phyloP scores from a whole-genome alignment of 805 yeast species.

The Metschnikowia orientalis region DNA sequence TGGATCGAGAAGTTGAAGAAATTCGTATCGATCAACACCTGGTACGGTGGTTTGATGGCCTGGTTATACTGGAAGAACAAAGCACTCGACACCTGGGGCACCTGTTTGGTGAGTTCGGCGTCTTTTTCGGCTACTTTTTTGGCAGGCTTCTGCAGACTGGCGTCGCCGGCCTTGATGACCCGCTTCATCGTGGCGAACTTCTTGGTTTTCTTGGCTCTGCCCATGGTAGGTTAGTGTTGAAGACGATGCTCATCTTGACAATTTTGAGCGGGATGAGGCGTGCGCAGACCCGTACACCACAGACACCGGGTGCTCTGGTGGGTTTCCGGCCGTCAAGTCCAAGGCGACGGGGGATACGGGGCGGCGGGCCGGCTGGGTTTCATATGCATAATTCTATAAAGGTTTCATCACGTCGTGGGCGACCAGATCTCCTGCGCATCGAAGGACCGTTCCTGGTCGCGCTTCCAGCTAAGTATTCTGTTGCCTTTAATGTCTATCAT shows the following conservation, averaged over 20 bases:
- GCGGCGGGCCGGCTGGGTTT: too few relatives aligned
- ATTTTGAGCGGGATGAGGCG: slow-evolving; percentile 1
- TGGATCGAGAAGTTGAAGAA: slow-evolving; percentile 95
- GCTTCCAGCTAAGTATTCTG: slow-evolving; percentile 36
- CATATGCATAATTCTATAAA: too few relatives aligned
- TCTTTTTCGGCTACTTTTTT: slow-evolving; percentile 44
- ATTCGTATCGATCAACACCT: slow-evolving; percentile 92
- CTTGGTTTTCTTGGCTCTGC: slow-evolving; percentile 94
- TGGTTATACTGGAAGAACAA: slow-evolving; percentile 90
- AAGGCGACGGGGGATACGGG: too few relatives aligned
- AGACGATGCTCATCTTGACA: too few relatives aligned
- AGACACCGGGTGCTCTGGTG: too few relatives aligned
- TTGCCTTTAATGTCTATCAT: slow-evolving; percentile 27
- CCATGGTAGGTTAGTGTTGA: slow-evolving; percentile 52
- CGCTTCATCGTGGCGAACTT: slow-evolving; percentile 93
- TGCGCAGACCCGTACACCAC: slow-evolving; percentile 16
- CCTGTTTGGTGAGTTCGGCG: slow-evolving; percentile 52
- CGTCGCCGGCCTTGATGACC: slow-evolving; percentile 68
- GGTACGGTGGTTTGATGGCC: slow-evolving; percentile 97
- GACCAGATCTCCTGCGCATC: slow-evolving; percentile 19
- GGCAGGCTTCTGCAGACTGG: slow-evolving; percentile 32
- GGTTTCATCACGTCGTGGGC: background rate
- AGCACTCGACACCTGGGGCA: slow-evolving; percentile 94
- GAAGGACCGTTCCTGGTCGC: slow-evolving; percentile 17
- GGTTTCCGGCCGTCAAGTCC: too few relatives aligned